Base-by-base conservation (phyloP, 106 monocot genomes). In the Apostasia shenzhenica region DNA sequence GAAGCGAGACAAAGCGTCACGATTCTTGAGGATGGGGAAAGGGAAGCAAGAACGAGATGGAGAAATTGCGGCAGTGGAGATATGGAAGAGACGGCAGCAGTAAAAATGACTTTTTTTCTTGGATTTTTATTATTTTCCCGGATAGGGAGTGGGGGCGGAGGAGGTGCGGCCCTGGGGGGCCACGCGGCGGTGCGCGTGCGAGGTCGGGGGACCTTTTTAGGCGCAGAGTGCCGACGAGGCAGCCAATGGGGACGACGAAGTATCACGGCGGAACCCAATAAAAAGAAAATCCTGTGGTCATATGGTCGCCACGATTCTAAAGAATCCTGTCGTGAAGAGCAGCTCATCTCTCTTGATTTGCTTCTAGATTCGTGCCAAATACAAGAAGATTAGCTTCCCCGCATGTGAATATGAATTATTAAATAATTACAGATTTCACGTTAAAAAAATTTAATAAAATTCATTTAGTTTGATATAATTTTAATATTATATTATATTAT, bases 61-160 rank as follows among this genome's bases (percentile, higher is more conserved):
- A 37, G 65, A 37, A 48, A 65, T 65, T 65, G 65, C 65, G 65
- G 65, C 65, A 65, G 65, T 65, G 65, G 65, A n/a, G 46, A 26
- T 12, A 43, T 14, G 5, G 48, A 14, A 14, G 65, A 47, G 46
- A 65, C 14, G 65, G 43, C 65, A 65, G 37, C 48, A 26, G 48
- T 45, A 65, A 65, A 65, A 49, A 38, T 8, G 42, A 8, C 11
- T 48, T 49, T 48, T 49, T 65, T 48, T 48, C 14, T 44, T 44
- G n/a, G 46, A 65, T 48, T 65, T 45, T 62, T 6, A 48, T 65
- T 43, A 14, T 48, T 14, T 65, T 65, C 6, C 26, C 43, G 48
- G 65, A 65, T 65, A 47, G 47, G 46, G 65, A 26, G 37, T 11
- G 8, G 41, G 65, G 3, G 65, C 48, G 26, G 48, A 14, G 65